Evolutionary conservation across 2,329 filamentous ascomycete species (phyloP).

Genomic region (Macrophomina tecta): DNA sequence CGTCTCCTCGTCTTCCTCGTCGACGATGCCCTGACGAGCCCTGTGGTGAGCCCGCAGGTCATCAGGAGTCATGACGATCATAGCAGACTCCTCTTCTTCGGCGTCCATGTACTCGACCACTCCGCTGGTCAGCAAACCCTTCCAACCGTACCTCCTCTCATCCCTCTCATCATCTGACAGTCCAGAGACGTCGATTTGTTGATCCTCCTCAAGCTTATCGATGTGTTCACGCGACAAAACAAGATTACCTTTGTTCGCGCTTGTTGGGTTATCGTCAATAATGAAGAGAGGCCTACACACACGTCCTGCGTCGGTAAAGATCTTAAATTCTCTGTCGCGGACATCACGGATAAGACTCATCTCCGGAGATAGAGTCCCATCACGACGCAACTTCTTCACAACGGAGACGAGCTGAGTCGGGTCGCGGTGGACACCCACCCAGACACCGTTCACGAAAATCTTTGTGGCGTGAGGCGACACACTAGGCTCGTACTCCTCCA

Average conservation of each 20-base stretch:
- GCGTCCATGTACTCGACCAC: slow-evolving; percentile 96
- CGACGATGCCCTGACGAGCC: neutral
- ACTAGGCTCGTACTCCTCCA: slow-evolving; percentile 80
- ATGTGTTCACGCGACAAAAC: slow-evolving; percentile 87
- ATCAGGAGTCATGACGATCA: slow-evolving; percentile 99
- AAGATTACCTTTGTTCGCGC: slow-evolving; percentile 75
- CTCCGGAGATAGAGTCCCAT: slow-evolving; percentile 85
- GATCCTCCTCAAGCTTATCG: slow-evolving; percentile 74
- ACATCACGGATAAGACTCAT: slow-evolving; percentile 96
- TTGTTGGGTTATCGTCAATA: slow-evolving; percentile 82
- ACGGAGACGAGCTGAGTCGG: slow-evolving; percentile 82
- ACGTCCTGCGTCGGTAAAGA: slow-evolving; percentile 95
- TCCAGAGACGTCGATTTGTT: slow-evolving; percentile 65
- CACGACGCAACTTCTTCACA: slow-evolving; percentile 77
- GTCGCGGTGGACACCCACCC: slow-evolving; percentile 94
- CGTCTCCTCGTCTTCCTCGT: slow-evolving; percentile 12
- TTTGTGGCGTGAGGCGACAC: slow-evolving; percentile 90
- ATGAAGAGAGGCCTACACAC: slow-evolving; percentile 94
- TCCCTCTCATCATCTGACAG: slow-evolving; percentile 64
- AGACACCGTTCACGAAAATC: slow-evolving; percentile 96
- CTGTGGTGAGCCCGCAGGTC: slow-evolving; percentile 72
- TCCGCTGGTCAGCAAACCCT: slow-evolving; percentile 80
- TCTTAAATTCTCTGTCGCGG: slow-evolving; percentile 95
- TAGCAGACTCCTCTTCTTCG: slow-evolving; percentile 96
- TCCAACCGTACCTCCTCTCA: slow-evolving; percentile 79